Conservation (phyloP, 139 green algal species). For the Coelastrella sp. region DNA sequence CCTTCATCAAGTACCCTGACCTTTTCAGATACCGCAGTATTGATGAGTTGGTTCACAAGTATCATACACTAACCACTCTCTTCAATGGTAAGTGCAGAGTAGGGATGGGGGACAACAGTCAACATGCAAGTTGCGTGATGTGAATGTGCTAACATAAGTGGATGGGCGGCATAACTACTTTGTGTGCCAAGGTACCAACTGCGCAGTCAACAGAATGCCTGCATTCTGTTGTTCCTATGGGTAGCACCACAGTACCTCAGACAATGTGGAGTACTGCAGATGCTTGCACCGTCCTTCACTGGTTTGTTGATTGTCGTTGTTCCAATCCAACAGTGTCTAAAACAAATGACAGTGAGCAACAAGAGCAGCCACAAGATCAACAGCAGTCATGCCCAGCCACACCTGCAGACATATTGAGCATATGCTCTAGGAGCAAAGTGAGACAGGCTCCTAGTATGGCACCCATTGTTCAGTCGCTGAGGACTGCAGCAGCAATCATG, state of each 20-base stretch:
- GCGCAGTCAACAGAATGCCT: no score
- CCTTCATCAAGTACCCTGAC: not conserved
- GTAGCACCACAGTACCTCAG: no score
- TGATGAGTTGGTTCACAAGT: not conserved
- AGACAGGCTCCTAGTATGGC: not conserved
- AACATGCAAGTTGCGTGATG: no score
- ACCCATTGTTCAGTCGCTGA: not conserved
- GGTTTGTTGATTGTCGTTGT: no score
- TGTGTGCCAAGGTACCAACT: no score
- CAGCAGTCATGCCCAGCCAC: not conserved
- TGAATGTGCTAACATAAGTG: no score
- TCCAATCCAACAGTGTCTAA: not conserved
- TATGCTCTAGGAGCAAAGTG: not conserved
- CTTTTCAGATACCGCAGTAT: not conserved
- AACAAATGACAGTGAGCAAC: no score
- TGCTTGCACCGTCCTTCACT: not conserved
- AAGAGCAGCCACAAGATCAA: not conserved
- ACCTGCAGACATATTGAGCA: not conserved
- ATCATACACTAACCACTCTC: no score
- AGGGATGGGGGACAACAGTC: no score
- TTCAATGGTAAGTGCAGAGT: no score
- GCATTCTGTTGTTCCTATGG: no score
- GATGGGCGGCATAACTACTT: no score
- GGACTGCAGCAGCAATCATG: not conserved
- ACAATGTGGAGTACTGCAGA: not conserved